These are phyloP conservation scores for Phaseolus lunatus DNA, from an alignment of 306 rosid species.

Conservation along the genomic window DNA sequence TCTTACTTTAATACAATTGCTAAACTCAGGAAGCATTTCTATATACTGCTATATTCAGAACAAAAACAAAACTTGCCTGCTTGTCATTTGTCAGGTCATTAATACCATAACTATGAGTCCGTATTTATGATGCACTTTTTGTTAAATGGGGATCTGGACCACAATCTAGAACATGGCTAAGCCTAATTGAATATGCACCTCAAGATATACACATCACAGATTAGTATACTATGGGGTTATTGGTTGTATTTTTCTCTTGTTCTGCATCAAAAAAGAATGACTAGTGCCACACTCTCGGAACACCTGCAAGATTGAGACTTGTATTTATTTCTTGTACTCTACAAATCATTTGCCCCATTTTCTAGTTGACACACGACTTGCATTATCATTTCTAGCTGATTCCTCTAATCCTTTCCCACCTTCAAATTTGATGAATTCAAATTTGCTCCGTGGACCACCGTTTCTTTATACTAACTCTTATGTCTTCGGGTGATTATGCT, in stretches of 20 bases:
- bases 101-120: background rate
- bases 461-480: background rate
- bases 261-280: constrained; percentile 25
- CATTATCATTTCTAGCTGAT: background rate
- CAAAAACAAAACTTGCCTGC: constrained; percentile 24
- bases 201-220: background rate
- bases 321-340: constrained; percentile 20
- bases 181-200: constrained; percentile 9
- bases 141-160: constrained; percentile 44
- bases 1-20: background rate
- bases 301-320: constrained; percentile 21
- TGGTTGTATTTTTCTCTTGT: constrained; percentile 19
- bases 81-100: background rate
- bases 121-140: constrained; percentile 9
- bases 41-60: background rate
- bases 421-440: constrained; percentile 4
- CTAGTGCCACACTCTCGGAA: background rate
- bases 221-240: background rate
- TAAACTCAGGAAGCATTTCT: background rate
- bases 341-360: background rate
- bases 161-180: constrained; percentile 9
- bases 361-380: background rate
- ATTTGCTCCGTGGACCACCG: background rate
- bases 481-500: background rate
- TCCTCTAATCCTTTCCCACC: background rate